Evolutionary conservation across 805 yeast genomes (phyloP).

Genomic region (Saccharomycopsis fibuligera): DNA sequence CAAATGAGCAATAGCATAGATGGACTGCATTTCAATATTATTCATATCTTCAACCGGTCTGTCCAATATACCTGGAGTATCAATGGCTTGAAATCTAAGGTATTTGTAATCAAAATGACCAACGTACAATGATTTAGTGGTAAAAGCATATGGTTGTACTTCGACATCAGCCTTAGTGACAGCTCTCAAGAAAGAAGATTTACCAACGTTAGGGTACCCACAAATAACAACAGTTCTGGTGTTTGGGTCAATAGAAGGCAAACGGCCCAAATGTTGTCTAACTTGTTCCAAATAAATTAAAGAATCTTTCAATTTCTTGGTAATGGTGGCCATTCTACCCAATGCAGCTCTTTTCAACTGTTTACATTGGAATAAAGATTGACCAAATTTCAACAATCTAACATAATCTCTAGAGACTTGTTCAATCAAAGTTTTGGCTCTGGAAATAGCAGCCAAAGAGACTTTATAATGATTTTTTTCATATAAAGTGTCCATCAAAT

Average conservation of each 20-base stretch:
- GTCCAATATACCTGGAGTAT: conserved; percentile 97
- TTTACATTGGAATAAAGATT: conserved; percentile 96
- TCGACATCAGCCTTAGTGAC: conserved; percentile 98
- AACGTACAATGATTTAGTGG: conserved; percentile 93
- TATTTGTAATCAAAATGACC: conserved; percentile 99
- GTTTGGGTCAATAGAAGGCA: conserved; percentile 97
- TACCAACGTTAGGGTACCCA: conserved; percentile 99
- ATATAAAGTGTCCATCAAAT: conserved; percentile 93
- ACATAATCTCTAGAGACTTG: conserved; percentile 95
- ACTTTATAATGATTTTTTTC: conserved; percentile 98
- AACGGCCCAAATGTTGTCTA: conserved; percentile 97
- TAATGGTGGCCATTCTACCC: conserved; percentile 99
- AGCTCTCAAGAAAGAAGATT: conserved; percentile 87
- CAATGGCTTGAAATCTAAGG: conserved; percentile 96
- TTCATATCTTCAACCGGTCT: conserved; percentile 99
- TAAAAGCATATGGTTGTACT: conserved; percentile 98
- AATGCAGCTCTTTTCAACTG: conserved; percentile 97
- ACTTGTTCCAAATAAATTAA: conserved; percentile 93
- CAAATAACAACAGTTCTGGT: conserved; percentile 95
- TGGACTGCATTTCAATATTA: conserved; percentile 98
- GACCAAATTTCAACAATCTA: conserved; percentile 92
- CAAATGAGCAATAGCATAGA: conserved; percentile 97
- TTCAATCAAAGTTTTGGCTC: conserved; percentile 90
- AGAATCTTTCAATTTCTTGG: conserved; percentile 92
- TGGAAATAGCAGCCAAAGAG: conserved; percentile 87